Base-by-base conservation (phyloP, 768 basidiomycete species). In the Cantharellus cinnabarinus region DNA sequence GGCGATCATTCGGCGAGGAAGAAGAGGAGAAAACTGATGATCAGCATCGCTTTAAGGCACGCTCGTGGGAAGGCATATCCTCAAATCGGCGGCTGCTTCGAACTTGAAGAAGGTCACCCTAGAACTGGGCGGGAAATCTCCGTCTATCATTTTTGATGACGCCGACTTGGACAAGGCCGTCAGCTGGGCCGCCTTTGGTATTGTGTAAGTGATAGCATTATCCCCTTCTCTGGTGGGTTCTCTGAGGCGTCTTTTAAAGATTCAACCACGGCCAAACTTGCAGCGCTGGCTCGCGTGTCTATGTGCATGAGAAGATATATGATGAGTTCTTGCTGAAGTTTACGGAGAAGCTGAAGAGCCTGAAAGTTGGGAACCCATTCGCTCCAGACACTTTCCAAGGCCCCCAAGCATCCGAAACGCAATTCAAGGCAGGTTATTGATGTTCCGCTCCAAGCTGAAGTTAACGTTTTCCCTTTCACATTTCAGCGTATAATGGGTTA, bases 251-350 rank as follows among this genome's bases (percentile, higher is more conserved):
- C 39, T n/a, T 55, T 15, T n/a, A 35, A 67, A 83, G 56, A 5
- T 57, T 57, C 56, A 85, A 85, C 64, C 76, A 77, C 55, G 86
- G 88, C 29, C 87, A 89, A 69, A 73, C 76, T 5, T 90, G 88
- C 71, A 79, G 77, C 63, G 86, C 85, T 4, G 83, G 87, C 4
- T 83, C 85, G 20, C 78, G 89, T 61, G 79, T 89, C 65, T 88
- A 77, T 65, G 84, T 90, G 3, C 87, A 89, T 66, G 79, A 76
- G 60, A 71, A 73, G 2, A 79, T 90, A 63, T 89, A 89, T 70
- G 86, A 90, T 68, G 67, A 79, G 62, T 89, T 90, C 73, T 65
- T 89, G 57, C 65, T 69, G 54, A 69, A 67, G 39, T 81, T 88
- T 68, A 75, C 76, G 1, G 75, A 69, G 37, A 74, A 76, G 67